Base-by-base conservation (phyloP, 352 stramenopile genomes). In the Pythium rishiriense region DNA sequence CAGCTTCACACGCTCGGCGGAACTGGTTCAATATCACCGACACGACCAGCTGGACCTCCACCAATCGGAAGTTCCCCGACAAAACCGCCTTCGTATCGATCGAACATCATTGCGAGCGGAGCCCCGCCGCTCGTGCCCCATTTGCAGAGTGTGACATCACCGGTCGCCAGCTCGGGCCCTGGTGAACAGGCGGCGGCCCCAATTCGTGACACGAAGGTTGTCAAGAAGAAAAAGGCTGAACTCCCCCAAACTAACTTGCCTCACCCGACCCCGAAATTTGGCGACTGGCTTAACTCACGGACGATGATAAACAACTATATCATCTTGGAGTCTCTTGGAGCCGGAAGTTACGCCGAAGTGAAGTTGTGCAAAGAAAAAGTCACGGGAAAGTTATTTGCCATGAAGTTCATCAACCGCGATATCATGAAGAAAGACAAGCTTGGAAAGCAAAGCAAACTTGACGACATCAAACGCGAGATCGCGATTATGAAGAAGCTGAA, bases 401-500 rank as follows among this genome's bases (percentile, higher is more conserved):
- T 93, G 79, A 94, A 96, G 65, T 91, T 96, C 53, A 93, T 94
- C 65, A 91, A 87, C 54, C 85, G 89, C 35, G 87, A 93, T 46
- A 76, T 96, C 31, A 90, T 96, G 78, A 89, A 93, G 68, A 90
- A 91, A 41, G 81, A 91, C 58, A 91, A 91, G 46, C 70, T 93
- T 0, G 81, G 79, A 10, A 90, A 90, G 42, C 81, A 91, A 37
- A 89, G 81, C 69, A 90, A 90, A 63, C 69, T 91, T 14, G 81
- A 91, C 49, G 83, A 92, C 55, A 93, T 91, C 70, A 91, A 98
- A 75, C 83, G 87, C 43, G 96, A 99, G 69, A 98, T 99, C 71
- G 96, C 93, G 4, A 94, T 98, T 46, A 99, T 99, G 96, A 99
- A 99, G 74, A 97, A 98, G 59, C 73, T 99, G 11, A 86, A 89